A percentile compares a stretch with the other conserved stretches of the same genome.
phyloP scores from a whole-genome alignment of 306 rosid species.

The Trifolium pratense region DNA sequence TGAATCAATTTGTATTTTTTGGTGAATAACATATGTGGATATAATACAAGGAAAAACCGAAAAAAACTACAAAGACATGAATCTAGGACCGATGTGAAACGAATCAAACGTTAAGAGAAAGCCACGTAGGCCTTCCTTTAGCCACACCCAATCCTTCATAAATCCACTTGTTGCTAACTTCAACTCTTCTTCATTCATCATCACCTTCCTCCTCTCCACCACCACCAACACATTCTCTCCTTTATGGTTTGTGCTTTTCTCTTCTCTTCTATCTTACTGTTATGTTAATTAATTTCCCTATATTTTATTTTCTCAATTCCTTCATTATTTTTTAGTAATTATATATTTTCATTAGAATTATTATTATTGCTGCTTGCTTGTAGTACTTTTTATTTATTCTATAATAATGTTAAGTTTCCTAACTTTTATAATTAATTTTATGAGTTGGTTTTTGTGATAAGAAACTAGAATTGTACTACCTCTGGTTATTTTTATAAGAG shows the following conservation, averaged over 20 bases:
- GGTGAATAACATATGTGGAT: neutral
- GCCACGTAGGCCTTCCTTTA: constrained; percentile 64
- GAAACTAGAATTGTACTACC: neutral
- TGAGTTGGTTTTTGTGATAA: constrained; percentile 6
- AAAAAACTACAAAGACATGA: neutral
- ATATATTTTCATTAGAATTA: no score
- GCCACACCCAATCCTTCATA: constrained; percentile 67
- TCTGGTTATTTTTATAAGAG: no score
- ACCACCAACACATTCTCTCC: neutral
- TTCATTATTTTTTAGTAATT: neutral
- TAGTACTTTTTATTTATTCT: no score
- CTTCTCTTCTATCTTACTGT: neutral
- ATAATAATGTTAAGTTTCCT: neutral
- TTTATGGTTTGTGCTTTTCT: constrained; percentile 48
- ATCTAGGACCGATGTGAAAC: constrained; percentile 1
- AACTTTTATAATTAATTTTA: constrained; percentile 4
- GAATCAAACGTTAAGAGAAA: constrained; percentile 39
- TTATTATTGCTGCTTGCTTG: no score
- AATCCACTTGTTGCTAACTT: constrained; percentile 34
- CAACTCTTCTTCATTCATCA: constrained; percentile 15
- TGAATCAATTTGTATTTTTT: no score
- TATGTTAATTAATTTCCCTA: neutral
- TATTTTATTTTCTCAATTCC: neutral
- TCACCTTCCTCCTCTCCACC: constrained; percentile 33
- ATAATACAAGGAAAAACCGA: neutral